These are phyloP conservation scores for Ophiocordyceps robertsii DNA, from an alignment of 2,329 filamentous ascomycete genomes.

Conservation along the genomic window DNA sequence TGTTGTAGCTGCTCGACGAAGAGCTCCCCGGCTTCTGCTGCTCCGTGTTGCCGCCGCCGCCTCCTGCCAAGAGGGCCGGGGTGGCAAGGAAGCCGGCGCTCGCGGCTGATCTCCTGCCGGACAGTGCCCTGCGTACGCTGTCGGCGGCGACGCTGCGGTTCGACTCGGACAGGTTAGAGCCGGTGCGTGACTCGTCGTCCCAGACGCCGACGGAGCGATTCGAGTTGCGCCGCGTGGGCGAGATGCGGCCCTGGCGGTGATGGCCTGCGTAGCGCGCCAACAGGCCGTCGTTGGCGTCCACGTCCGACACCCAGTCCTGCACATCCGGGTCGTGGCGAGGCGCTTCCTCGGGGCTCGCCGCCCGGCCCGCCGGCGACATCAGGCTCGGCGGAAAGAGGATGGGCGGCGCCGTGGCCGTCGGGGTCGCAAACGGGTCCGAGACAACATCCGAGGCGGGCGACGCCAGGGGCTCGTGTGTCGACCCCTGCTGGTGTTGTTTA, in stretches of 20 bases:
- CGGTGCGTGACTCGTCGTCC: constrained; percentile 39
- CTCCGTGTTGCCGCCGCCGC: not conserved
- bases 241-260: constrained; percentile 19
- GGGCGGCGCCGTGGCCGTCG: constrained; percentile 13
- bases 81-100: not conserved
- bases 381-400: not conserved
- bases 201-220: constrained; percentile 19
- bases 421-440: constrained; percentile 39
- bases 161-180: constrained; percentile 42
- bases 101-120: not conserved
- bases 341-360: constrained; percentile 25
- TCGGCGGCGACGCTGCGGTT: constrained; percentile 31
- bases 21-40: constrained; percentile 22
- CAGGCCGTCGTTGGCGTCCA: constrained; percentile 40
- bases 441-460: constrained; percentile 23
- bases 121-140: constrained; percentile 14
- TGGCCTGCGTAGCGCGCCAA: constrained; percentile 26
- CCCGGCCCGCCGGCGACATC: constrained; percentile 21
- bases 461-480: not conserved
- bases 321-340: constrained; percentile 34
- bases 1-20: constrained; percentile 34
- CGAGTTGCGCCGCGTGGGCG: constrained; percentile 24
- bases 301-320: constrained; percentile 42
- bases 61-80: not conserved
- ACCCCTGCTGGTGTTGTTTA: not conserved